Percentiles rank a stretch among this genome's conserved stretches.
These are phyloP conservation scores for Ceraceosorus guamensis DNA, from an alignment of 1,284 basidiomycete genomes.

Conservation along the genomic window DNA sequence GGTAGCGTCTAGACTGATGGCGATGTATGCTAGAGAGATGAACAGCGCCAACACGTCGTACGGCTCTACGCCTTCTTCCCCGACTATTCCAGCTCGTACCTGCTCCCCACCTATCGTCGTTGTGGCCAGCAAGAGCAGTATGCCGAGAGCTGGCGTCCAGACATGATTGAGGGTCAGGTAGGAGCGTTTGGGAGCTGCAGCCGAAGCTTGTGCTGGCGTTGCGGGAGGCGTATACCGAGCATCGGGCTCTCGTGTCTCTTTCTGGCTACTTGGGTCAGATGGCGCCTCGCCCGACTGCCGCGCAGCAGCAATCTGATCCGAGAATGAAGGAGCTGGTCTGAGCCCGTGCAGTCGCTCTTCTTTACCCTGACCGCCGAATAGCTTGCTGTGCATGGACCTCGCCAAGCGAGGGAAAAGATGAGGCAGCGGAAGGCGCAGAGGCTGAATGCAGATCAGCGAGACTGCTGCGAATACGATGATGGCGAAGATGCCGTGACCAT, in stretches of 20 bases:
- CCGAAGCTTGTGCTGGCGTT: no score
- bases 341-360: no score
- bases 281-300: neutral
- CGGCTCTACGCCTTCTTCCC: constrained; percentile 70
- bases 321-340: no score
- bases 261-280: neutral
- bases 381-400: neutral
- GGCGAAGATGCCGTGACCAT: constrained; percentile 44
- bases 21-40: constrained; percentile 85
- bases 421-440: constrained; percentile 33
- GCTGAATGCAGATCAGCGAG: constrained; percentile 39
- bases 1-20: constrained; percentile 82
- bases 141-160: constrained; percentile 63
- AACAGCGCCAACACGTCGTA: constrained; percentile 91
- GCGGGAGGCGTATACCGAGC: no score
- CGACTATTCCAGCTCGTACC: constrained; percentile 63
- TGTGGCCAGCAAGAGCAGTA: constrained; percentile 68
- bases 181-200: neutral
- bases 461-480: constrained; percentile 44
- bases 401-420: constrained; percentile 7
- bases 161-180: constrained; percentile 26
- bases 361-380: no score
- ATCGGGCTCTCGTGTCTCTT: no score
- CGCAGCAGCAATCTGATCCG: neutral
- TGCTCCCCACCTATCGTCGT: constrained; percentile 63